Base-by-base conservation (phyloP, 148 eudicot genomes). In the Simmondsia chinensis region DNA sequence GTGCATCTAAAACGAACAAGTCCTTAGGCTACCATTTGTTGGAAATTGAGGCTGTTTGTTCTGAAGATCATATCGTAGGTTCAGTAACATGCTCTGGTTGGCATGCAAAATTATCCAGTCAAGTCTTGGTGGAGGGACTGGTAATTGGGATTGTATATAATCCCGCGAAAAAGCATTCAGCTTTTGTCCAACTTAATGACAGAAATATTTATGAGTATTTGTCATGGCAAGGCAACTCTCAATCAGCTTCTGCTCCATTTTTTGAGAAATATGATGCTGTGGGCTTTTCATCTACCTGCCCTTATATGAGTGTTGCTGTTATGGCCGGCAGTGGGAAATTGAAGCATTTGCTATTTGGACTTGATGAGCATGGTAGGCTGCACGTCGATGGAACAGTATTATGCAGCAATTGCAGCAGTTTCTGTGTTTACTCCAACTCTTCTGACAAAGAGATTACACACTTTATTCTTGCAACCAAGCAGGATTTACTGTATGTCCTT, bases 361-460 rank as follows among this genome's bases (percentile, higher is more conserved):
- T 91, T 48, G 89, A 77, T 68, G 77, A 82, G 50, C 71, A 55
- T 48, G 66, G 88, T 39, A 82, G 73, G 65, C 76, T 91, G 49
- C 82, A 79, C 31, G 72, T 74, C 37, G 73, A 69, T 50, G 86
- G 81, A 44, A 66, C 66, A 46, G 71, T 74, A 68, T 51, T 91
- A 36, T 85, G 94, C 72, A 85, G 70, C 69, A 91, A 91, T 48
- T 91, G 95, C 65, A 70, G 79, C 64, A 71, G 81, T 59, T 85
- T 79, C 67, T 63, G 88, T 10, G 38, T 76, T 25, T 91, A 91
- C 72, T 82, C 94, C 20, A 87, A 52, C 56, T 74, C 78, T 39
- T 54, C 57, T 23, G 71, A 76, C 63, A 68, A 71, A 47, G 37
- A 65, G 65, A 46, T 64, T 36, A 74, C 95, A 5, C 95, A 91